Conservation (phyloP, 2,329 filamentous ascomycete genomes). For the Aspergillus sp. region DNA sequence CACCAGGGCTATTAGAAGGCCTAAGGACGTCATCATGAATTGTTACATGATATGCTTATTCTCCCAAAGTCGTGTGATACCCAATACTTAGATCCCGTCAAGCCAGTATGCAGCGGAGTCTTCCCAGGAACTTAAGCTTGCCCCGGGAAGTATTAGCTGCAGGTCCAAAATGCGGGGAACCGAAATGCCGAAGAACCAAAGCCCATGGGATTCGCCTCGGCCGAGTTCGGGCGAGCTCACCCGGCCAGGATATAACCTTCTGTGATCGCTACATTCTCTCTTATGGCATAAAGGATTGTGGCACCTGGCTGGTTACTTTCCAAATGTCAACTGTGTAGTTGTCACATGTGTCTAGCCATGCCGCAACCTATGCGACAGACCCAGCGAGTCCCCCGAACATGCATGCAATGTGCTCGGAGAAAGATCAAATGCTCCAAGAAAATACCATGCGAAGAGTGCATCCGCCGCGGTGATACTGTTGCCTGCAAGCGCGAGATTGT, state of each 20-base stretch:
- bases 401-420: slow-evolving; percentile 7
- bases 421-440: slow-evolving; percentile 12
- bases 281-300: neutral
- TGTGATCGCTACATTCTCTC: too few relatives aligned
- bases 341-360: neutral
- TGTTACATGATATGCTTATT: too few relatives aligned
- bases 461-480: slow-evolving; percentile 2
- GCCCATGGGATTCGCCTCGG: neutral
- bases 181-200: neutral
- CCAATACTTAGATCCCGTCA: too few relatives aligned
- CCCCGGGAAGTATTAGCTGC: neutral
- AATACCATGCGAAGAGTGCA: slow-evolving; percentile 9
- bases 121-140: too few relatives aligned
- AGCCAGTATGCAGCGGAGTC: too few relatives aligned
- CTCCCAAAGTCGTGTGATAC: too few relatives aligned
- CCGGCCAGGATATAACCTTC: neutral
- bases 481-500: slow-evolving; percentile 8
- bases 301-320: neutral
- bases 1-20: too few relatives aligned
- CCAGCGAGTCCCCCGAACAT: slow-evolving; percentile 9
- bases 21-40: too few relatives aligned
- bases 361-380: slow-evolving; percentile 7
- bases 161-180: neutral
- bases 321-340: neutral
- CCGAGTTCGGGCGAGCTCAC: neutral